phyloP scores from a whole-genome alignment of 257 asterid species.

The Solanum paucissectum region DNA sequence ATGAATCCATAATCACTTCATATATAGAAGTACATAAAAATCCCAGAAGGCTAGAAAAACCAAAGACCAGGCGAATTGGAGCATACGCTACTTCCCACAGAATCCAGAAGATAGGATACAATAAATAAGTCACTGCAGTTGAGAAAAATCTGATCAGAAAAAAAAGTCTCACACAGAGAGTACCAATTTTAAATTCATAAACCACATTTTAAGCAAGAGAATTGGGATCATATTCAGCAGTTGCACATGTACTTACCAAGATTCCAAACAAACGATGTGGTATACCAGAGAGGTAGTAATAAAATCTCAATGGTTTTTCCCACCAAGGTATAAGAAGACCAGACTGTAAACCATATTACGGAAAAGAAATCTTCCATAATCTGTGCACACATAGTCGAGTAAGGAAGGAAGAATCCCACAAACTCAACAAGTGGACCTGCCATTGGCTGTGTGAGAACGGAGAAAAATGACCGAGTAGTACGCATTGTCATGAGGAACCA shows the following conservation, averaged over 20 bases:
- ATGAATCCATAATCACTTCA: slow-evolving; percentile 32
- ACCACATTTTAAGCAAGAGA: not conserved
- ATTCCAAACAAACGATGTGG: slow-evolving; percentile 34
- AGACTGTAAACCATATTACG: slow-evolving; percentile 54
- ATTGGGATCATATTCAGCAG: not conserved
- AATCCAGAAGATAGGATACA: slow-evolving; percentile 75
- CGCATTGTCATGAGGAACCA: slow-evolving; percentile 68
- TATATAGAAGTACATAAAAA: slow-evolving; percentile 28
- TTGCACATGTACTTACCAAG: slow-evolving; percentile 37
- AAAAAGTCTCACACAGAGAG: not conserved
- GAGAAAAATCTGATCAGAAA: slow-evolving; percentile 5
- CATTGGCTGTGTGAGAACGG: slow-evolving; percentile 51
- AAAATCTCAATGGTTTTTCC: slow-evolving; percentile 52
- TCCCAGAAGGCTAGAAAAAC: slow-evolving; percentile 39
- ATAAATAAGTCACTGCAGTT: slow-evolving; percentile 50
- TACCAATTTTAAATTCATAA: not conserved
- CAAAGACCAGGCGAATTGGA: slow-evolving; percentile 65
- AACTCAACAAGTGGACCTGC: slow-evolving; percentile 51
- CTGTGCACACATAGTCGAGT: slow-evolving; percentile 45
- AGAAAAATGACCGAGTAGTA: slow-evolving; percentile 45
- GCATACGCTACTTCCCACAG: slow-evolving; percentile 60
- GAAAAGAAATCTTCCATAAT: slow-evolving; percentile 48
- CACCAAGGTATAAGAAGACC: slow-evolving; percentile 43
- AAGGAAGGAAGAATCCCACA: slow-evolving; percentile 59
- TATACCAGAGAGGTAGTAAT: slow-evolving; percentile 65